Percentiles rank a stretch among this genome's conserved stretches.
phyloP scores from a whole-genome alignment of 2,329 filamentous ascomycete genomes.

The Cladosporium sp. region DNA sequence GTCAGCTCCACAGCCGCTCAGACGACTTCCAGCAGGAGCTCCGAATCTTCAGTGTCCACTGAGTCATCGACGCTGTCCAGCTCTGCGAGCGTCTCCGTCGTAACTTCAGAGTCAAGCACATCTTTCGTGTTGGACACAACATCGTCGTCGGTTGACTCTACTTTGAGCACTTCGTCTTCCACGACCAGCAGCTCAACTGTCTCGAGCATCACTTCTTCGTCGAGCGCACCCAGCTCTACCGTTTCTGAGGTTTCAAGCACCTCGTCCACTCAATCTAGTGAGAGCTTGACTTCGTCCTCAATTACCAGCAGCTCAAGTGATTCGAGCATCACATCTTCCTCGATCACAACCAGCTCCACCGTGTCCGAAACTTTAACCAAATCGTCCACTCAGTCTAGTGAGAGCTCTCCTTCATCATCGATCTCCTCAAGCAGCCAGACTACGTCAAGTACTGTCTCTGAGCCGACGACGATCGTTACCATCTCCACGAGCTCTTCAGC shows the following conservation, averaged over 20 bases:
- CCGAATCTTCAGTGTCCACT: too few relatives aligned
- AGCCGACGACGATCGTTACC: background rate
- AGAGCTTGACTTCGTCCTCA: too few relatives aligned
- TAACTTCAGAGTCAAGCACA: background rate
- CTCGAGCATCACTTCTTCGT: background rate
- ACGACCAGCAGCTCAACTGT: slow-evolving; percentile 8
- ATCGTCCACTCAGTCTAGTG: too few relatives aligned
- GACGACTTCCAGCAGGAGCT: too few relatives aligned
- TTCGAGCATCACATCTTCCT: background rate
- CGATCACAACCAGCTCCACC: background rate
- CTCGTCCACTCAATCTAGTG: background rate
- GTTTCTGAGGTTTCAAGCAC: too few relatives aligned
- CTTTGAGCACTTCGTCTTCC: slow-evolving; percentile 1
- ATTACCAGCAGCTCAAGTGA: too few relatives aligned
- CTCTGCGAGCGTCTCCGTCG: too few relatives aligned
- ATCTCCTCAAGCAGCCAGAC: background rate
- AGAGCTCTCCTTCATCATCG: background rate
- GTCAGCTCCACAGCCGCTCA: too few relatives aligned
- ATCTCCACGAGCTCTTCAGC: background rate
- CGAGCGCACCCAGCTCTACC: background rate
- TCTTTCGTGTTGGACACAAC: background rate
- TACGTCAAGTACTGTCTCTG: background rate
- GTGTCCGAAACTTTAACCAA: too few relatives aligned
- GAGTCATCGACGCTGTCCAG: too few relatives aligned
- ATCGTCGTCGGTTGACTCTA: background rate